Evolutionary conservation across 148 eudicot species (phyloP).

Genomic region (Diospyros kaki): DNA sequence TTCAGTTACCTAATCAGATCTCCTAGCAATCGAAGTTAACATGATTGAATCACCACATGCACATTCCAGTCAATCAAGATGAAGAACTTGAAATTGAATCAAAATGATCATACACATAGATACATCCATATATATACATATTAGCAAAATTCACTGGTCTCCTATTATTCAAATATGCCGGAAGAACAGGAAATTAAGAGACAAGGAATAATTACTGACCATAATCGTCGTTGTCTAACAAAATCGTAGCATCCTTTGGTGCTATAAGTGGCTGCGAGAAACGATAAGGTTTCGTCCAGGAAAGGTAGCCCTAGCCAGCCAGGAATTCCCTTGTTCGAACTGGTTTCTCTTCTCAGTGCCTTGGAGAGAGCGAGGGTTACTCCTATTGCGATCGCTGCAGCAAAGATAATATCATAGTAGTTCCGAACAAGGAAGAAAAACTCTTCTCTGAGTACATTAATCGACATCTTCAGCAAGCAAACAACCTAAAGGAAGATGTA

Average conservation of each 20-base stretch:
- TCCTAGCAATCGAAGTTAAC: not conserved
- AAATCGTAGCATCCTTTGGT: slow-evolving; percentile 33
- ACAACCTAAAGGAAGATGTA: no score
- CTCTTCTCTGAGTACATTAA: not conserved
- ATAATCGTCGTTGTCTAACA: slow-evolving; percentile 17
- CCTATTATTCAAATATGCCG: no score
- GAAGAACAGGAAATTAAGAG: no score
- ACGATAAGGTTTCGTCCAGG: slow-evolving; percentile 28
- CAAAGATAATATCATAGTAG: slow-evolving; percentile 15
- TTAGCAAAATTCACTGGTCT: no score
- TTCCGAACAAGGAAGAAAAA: slow-evolving; percentile 12
- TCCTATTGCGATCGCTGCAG: slow-evolving; percentile 11
- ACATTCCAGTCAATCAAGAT: not conserved
- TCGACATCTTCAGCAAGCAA: no score
- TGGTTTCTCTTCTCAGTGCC: not conserved
- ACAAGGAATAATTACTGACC: slow-evolving; percentile 9
- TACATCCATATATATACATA: no score
- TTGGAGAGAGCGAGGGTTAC: slow-evolving; percentile 7
- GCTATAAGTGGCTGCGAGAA: slow-evolving; percentile 28
- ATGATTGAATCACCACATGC: no score
- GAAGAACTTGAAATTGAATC: not conserved
- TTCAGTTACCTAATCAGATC: not conserved
- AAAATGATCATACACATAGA: not conserved
- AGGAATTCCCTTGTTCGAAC: slow-evolving; percentile 15
- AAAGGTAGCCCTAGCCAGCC: slow-evolving; percentile 30